Base-by-base conservation (phyloP, 768 basidiomycete genomes). In the Macrolepiota dolichaula region DNA sequence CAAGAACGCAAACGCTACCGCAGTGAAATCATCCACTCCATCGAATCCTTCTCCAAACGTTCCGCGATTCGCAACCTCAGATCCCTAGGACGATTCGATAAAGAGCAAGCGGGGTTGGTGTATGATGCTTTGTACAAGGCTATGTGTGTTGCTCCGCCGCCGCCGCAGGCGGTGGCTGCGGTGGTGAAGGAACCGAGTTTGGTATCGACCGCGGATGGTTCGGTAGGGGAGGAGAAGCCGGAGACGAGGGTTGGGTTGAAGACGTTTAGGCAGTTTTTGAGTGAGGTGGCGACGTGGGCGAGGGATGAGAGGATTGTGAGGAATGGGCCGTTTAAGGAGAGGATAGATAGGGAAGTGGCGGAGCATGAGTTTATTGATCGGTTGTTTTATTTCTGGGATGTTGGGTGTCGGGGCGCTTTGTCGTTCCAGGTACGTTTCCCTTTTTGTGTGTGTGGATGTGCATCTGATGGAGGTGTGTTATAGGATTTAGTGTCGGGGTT, bases 351-450 rank as follows among this genome's bases (percentile, higher is more conserved):
- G 52, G 85, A 88, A 67, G 81, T 96, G n/a, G 94, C 94, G 36
- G 97, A 99, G 63, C 97, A 98, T 68, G 96, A 97, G 67, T 81
- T 99, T 61, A 92, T 98, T 57, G 94, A 98, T 68, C 80, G 95
- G 24, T 73, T 99, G 52, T 99, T 97, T 77, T 94, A 82, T 76
- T 94, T 92, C 69, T 99, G 96, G 96, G 97, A 99, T 75, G 82
- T 78, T 1, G 83, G 87, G 19, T 85, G 83, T 70, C 78, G 82
- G 61, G 96, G 96, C 0, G 89, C 95, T 1, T 73, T 99, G 42
- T 94, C 94, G 3, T 89, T 96, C 74, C 94, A 96, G 80, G 93
- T 89, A 54, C n/a, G 78, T 70, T 11, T 40, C 38, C 37, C 11
- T 36, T 13, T 35, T 50, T 42, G 29, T 54, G 24, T 37, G 25